Base-by-base conservation (phyloP, 177 flowering plant species). In the Vitis hybrid region DNA sequence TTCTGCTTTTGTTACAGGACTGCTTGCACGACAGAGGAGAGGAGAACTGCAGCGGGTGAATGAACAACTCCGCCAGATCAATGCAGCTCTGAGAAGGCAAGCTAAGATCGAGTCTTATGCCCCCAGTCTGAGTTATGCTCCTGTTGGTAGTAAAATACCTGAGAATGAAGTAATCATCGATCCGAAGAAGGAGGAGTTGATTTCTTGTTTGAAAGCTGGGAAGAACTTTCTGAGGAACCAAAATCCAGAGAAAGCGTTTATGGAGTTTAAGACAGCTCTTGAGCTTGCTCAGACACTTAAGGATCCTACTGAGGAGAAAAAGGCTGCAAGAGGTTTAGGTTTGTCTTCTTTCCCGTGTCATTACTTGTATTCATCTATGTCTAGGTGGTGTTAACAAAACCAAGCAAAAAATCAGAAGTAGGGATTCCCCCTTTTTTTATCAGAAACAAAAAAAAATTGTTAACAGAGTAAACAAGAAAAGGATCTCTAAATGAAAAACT, bases 81-180 rank as follows among this genome's bases (percentile, higher is more conserved):
- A 95, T 81, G 81, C 97, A 64, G 96, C 98, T 66, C 74, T 95
- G 12, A 84, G 97, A 78, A 88, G 95, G 80, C 99, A 95, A 83
- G 99, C 99, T 56, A 95, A 93, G 78, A 91, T 95, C 24, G 99
- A 95, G 80, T 91, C 99, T 0, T 95, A 95, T 74, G 98, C 99
- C 35, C 98, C 98, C 52, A 74, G 63, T 62, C 78, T 93, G 79
- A 95, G 97, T 81, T 95, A 95, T 83, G 96, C 99, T 64, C 99
- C 97, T 61, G 85, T 84, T 48, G 90, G 85, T 69, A 80, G 76
- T 62, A 83, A 86, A 79, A 77, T 91, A 75, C 66, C 82, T 49
- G 97, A 91, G 61, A 77, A 68, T 66, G 97, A 95, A 74, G 85
- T 90, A 0, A 86, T 91, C 46, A 87, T 95, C 60, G 98, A 93